phyloP scores from a whole-genome alignment of 345 rosid species.

The Salix purpurea region DNA sequence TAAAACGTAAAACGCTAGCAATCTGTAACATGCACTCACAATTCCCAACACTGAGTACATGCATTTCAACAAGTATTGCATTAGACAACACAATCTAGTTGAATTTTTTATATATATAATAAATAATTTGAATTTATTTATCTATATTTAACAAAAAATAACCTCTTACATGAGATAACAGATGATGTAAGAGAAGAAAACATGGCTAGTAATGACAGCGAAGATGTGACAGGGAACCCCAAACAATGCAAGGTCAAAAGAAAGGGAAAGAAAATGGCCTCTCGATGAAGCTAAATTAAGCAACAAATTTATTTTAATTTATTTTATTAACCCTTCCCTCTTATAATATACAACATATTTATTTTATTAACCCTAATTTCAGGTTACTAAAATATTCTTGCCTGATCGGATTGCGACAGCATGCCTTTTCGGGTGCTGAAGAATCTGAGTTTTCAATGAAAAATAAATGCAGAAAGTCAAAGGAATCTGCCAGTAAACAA shows the following conservation, averaged over 20 bases:
- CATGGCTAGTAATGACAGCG: neutral
- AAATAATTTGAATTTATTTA: no score
- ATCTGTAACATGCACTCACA: no score
- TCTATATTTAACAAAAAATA: no score
- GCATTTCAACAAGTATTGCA: no score
- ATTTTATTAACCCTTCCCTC: neutral
- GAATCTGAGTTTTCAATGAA: slow-evolving; percentile 4
- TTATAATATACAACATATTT: neutral
- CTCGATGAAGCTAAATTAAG: slow-evolving; percentile 16
- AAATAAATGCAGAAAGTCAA: neutral
- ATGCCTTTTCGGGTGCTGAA: neutral
- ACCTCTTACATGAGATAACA: neutral
- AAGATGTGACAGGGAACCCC: slow-evolving; percentile 8
- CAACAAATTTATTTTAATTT: neutral
- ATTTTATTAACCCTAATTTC: neutral
- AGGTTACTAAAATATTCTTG: neutral
- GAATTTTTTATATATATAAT: no score
- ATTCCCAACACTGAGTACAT: no score
- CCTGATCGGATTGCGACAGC: slow-evolving; percentile 10
- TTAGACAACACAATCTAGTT: no score
- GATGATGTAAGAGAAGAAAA: neutral
- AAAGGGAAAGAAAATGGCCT: slow-evolving; percentile 19
- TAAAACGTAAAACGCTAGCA: no score
- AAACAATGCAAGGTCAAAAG: slow-evolving; percentile 14
- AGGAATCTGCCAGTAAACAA: neutral